These are phyloP conservation scores for Ustilago cynodontis DNA, from an alignment of 1,284 basidiomycete genomes.

Conservation along the genomic window DNA sequence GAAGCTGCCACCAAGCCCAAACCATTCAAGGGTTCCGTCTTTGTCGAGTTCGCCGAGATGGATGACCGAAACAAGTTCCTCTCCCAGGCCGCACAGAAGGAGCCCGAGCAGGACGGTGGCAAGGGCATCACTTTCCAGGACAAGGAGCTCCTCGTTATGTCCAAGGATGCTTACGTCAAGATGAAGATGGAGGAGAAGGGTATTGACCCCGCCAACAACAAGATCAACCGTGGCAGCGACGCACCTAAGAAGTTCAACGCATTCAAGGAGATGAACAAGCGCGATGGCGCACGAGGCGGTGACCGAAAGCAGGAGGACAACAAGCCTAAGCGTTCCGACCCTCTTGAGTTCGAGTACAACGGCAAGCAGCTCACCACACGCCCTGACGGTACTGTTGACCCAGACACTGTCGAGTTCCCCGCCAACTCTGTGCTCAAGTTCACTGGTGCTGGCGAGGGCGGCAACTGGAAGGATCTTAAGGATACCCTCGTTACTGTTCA, in stretches of 20 bases:
- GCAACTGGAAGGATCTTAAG: conserved; percentile 73
- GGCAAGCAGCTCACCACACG: conserved; percentile 75
- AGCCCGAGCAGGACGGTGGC: conserved; percentile 61
- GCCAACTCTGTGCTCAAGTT: conserved; percentile 82
- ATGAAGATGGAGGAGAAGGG: conserved; percentile 99
- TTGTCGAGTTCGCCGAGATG: conserved; percentile 86
- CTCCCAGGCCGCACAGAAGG: conserved; percentile 75
- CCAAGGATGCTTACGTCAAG: conserved; percentile 83
- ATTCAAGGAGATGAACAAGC: conserved; percentile 80
- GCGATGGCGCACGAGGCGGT: conserved; percentile 71
- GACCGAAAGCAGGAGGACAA: conserved; percentile 48
- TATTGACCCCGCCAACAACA: conserved; percentile 76
- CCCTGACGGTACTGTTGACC: conserved; percentile 78
- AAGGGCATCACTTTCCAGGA: conserved; percentile 60
- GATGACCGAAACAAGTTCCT: conserved; percentile 81
- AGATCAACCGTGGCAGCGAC: conserved; percentile 73
- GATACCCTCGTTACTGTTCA: conserved; percentile 66
- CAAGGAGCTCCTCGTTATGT: conserved; percentile 81
- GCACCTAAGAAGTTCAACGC: conserved; percentile 79
- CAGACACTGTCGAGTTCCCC: conserved; percentile 77
- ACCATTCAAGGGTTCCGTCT: conserved; percentile 94
- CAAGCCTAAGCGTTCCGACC: conserved; percentile 65
- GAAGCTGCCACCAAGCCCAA: conserved; percentile 73
- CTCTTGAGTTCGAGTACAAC: conserved; percentile 70
- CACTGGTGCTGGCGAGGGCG: conserved; percentile 68